These are phyloP conservation scores for Candida corydali DNA, from an alignment of 805 yeast genomes.

Conservation along the genomic window DNA sequence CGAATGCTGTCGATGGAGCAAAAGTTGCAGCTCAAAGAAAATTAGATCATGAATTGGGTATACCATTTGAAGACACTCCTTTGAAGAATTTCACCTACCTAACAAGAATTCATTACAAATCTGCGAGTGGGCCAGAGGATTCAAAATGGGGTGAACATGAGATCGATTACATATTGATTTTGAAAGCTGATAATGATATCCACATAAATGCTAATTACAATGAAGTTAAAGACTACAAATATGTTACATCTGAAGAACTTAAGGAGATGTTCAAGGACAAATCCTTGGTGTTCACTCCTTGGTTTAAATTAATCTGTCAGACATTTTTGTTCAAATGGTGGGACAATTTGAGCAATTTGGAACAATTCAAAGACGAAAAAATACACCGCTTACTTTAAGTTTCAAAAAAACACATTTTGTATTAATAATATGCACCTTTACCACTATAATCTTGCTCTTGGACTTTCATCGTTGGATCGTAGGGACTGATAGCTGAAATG, in stretches of 20 bases:
- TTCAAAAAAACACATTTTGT: not conserved
- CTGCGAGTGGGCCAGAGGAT: slow-evolving; percentile 61
- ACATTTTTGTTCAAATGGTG: slow-evolving; percentile 92
- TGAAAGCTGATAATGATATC: slow-evolving; percentile 50
- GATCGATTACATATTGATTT: slow-evolving; percentile 88
- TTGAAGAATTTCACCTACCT: slow-evolving; percentile 69
- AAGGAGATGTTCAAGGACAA: slow-evolving; percentile 71
- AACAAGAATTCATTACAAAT: slow-evolving; percentile 92
- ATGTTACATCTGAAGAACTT: slow-evolving; percentile 66
- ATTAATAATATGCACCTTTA: slow-evolving; percentile 11
- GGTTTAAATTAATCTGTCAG: slow-evolving; percentile 96
- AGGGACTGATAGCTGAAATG: slow-evolving; percentile 21
- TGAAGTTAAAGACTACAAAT: slow-evolving; percentile 79
- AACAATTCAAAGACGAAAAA: slow-evolving; percentile 41
- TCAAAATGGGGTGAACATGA: slow-evolving; percentile 95
- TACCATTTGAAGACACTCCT: slow-evolving; percentile 56
- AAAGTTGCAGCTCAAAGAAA: slow-evolving; percentile 89
- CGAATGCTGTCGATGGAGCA: slow-evolving; percentile 69
- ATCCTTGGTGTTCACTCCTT: slow-evolving; percentile 81
- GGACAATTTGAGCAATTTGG: slow-evolving; percentile 63
- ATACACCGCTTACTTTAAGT: slow-evolving; percentile 47
- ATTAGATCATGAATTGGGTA: slow-evolving; percentile 90
- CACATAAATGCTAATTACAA: slow-evolving; percentile 58
- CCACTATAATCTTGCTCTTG: slow-evolving; percentile 6
- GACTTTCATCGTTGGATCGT: slow-evolving; percentile 14